A percentile compares a stretch with the other conserved stretches of the same genome.
Evolutionary conservation across 306 rosid species (phyloP).

Genomic region (Inga oerstediana): DNA sequence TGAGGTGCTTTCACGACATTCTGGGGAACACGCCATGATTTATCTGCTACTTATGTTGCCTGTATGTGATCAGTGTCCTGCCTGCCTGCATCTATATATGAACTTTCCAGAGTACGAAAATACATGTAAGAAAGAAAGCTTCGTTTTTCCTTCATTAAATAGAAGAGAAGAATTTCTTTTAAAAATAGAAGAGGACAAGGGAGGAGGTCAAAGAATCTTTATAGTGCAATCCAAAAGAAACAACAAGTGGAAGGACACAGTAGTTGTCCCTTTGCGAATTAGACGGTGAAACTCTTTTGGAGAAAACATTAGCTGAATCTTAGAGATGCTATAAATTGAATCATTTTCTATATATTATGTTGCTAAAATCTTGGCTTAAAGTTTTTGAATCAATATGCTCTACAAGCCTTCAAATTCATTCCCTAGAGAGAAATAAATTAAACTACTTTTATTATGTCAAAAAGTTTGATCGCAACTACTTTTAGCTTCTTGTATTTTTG

Average conservation of each 20-base stretch:
- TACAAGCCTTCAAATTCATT: background rate
- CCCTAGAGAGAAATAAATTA: background rate
- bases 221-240: background rate
- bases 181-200: background rate
- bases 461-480: background rate
- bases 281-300: background rate
- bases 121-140: background rate
- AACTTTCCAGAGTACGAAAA: background rate
- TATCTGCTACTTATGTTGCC: background rate
- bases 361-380: background rate
- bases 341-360: background rate
- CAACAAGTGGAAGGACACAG: too few relatives aligned
- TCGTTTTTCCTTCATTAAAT: background rate
- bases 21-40: background rate
- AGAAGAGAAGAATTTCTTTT: background rate
- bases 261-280: too few relatives aligned
- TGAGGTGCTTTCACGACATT: background rate
- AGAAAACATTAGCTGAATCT: background rate
- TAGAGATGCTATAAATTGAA: background rate
- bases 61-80: slow-evolving; percentile 19
- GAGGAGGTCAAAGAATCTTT: background rate
- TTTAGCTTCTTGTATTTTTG: background rate
- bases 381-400: background rate
- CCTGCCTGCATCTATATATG: background rate
- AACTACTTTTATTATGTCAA: background rate